Base-by-base conservation (phyloP, 352 stramenopile genomes). In the Phytophthora tubulina region DNA sequence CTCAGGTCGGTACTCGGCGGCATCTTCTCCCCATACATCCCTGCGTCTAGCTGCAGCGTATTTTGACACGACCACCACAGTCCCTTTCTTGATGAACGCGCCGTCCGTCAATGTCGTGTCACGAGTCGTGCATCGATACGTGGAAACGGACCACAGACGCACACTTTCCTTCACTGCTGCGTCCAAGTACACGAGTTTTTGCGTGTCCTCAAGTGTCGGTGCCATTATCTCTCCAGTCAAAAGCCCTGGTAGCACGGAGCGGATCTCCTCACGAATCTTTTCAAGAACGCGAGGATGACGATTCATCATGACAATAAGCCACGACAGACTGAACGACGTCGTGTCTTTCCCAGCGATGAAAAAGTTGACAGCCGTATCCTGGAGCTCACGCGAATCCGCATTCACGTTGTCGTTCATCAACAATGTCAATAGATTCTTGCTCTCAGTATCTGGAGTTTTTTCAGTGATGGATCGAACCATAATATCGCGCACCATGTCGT, bases 351-450 rank as follows among this genome's bases (percentile, higher is more conserved):
- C 78, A 10, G 83, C 86, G 10, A 91, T 58, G 13, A 94, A 66
- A 56, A 93, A 91, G 42, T 73, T 89, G 15, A 94, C 75, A 3
- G 88, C 65, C 30, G 89, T 80, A 63, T 93, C 81, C 42, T 81
- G 79, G 11, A 92, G 64, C 3, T 79, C 71, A 38, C 76, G 77
- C 13, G 72, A 46, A 14, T 79, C 67, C 31, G 72, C 63, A 9
- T 27, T 58, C 4, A n/a, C 41, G 39, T 54, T 69, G 3, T 44
- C 21, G 6, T 60, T 33, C 27, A 73, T 55, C 30, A 73, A 41
- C 15, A 73, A 33, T 2, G 42, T 73, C 10, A 73, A 7, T 14
- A 73, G 33, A 14, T 60, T 59, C 35, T 60, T 59, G 36, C 17
- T 53, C 6, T 50, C 52, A 4, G 39, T 9, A 5, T 14, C 17